Evolutionary conservation across 2,329 filamentous ascomycete species (phyloP).

Genomic region (Aspergillus quadrilineatus): DNA sequence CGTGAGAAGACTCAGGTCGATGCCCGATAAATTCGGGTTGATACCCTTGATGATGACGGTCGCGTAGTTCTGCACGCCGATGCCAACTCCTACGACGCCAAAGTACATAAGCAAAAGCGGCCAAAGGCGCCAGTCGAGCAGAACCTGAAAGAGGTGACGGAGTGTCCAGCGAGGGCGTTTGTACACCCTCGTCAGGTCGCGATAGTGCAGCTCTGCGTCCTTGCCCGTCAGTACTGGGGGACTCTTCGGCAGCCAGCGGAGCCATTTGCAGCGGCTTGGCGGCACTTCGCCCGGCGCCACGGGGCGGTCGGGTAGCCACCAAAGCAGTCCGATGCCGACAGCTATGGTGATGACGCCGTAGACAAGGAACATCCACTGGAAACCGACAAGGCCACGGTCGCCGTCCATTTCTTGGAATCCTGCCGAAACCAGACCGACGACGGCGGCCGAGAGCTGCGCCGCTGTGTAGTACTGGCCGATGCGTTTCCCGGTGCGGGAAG

Average conservation of each 20-base stretch:
- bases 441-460: conserved; percentile 81
- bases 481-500: conserved; percentile 78
- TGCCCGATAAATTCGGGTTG: conserved; percentile 67
- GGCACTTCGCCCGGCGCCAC: conserved; percentile 57
- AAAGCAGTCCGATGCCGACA: conserved; percentile 71
- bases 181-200: conserved; percentile 78
- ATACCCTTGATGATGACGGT: conserved; percentile 82
- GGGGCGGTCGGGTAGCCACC: conserved; percentile 88
- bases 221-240: conserved; percentile 72
- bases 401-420: conserved; percentile 93
- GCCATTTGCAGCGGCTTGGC: conserved; percentile 23
- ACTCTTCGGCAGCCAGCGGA: conserved; percentile 66
- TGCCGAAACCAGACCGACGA: conserved; percentile 84
- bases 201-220: conserved; percentile 79
- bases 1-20: conserved; percentile 78
- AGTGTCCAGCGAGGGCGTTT: conserved; percentile 70
- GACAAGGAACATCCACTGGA: conserved; percentile 74
- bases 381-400: conserved; percentile 68
- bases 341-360: conserved; percentile 75
- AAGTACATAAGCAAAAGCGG: conserved; percentile 90
- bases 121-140: conserved; percentile 86
- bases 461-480: conserved; percentile 91
- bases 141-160: conserved; percentile 66
- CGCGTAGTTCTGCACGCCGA: conserved; percentile 84
- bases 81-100: conserved; percentile 87